phyloP scores from a whole-genome alignment of 257 asterid species.

The Solanum acaule region DNA sequence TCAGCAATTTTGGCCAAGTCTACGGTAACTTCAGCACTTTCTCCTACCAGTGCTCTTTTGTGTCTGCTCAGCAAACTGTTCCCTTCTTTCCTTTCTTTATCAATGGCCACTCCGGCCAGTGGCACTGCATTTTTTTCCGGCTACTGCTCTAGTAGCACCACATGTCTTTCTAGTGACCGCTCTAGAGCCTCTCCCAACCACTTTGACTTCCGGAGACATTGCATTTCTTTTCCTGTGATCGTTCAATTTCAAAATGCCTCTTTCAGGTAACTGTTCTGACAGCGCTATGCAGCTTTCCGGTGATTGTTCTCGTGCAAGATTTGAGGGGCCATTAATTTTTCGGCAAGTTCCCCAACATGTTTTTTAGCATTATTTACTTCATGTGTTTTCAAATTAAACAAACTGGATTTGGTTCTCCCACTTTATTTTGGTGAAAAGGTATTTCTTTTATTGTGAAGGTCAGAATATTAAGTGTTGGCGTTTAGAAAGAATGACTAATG shows the following conservation, averaged over 20 bases:
- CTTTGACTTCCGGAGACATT: neutral
- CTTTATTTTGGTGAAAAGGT: neutral
- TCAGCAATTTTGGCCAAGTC: neutral
- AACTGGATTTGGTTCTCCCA: neutral
- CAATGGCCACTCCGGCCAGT: neutral
- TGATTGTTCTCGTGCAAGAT: neutral
- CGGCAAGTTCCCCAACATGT: neutral
- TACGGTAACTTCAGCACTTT: neutral
- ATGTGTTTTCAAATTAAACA: neutral
- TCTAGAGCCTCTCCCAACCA: neutral
- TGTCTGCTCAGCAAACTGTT: neutral
- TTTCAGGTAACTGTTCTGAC: neutral
- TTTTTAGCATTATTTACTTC: neutral
- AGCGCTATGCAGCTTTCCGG: neutral
- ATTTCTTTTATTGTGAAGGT: neutral
- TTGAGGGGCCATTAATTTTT: neutral
- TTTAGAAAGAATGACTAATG: neutral
- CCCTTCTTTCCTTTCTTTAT: neutral
- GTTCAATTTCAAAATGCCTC: neutral
- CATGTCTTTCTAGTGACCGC: neutral
- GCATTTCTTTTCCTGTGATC: neutral
- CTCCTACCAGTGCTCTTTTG: neutral
- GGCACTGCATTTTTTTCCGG: neutral
- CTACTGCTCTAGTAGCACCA: neutral
- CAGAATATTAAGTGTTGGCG: neutral